These are phyloP conservation scores for Ballota nigra DNA, from an alignment of 257 asterid species.

Conservation along the genomic window DNA sequence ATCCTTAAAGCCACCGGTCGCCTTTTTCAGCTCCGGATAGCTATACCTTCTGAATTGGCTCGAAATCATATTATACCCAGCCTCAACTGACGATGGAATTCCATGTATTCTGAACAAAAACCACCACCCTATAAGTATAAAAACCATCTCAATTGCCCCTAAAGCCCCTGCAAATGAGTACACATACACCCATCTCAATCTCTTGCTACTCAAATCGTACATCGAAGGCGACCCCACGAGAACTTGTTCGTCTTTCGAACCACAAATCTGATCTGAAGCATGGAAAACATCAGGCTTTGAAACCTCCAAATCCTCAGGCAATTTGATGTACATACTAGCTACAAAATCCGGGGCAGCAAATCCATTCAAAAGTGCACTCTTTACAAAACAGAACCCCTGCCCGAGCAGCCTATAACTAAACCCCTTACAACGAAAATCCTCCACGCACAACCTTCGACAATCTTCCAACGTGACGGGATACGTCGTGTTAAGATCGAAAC, in stretches of 20 bases:
- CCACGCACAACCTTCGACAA: slow-evolving; percentile 38
- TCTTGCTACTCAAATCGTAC: slow-evolving; percentile 36
- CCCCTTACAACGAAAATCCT: slow-evolving; percentile 44
- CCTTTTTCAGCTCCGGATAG: slow-evolving; percentile 44
- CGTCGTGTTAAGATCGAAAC: slow-evolving; percentile 48
- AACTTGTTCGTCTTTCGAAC: slow-evolving; percentile 4
- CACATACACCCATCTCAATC: slow-evolving; percentile 38
- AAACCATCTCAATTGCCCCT: slow-evolving; percentile 35
- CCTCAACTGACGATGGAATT: slow-evolving; percentile 46
- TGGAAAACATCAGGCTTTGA: slow-evolving; percentile 34
- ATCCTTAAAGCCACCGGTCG: slow-evolving; percentile 41
- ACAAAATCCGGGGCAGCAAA: slow-evolving; percentile 46
- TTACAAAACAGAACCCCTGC: slow-evolving; percentile 40
- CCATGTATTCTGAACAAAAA: slow-evolving; percentile 42
- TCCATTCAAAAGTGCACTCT: slow-evolving; percentile 59
- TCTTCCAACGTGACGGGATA: slow-evolving; percentile 28
- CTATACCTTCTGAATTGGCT: slow-evolving; percentile 39
- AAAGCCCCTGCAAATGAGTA: slow-evolving; percentile 36
- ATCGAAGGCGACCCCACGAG: slow-evolving; percentile 31
- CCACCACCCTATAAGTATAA: slow-evolving; percentile 48
- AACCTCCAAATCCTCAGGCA: slow-evolving; percentile 35
- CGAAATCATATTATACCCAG: slow-evolving; percentile 47
- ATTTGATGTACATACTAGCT: slow-evolving; percentile 46
- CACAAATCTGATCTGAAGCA: slow-evolving; percentile 24
- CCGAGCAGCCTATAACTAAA: slow-evolving; percentile 55